Percentiles rank a stretch among this genome's conserved stretches.
Evolutionary conservation across 352 stramenopile species (phyloP).

Genomic region (Globisporangium middletonii): DNA sequence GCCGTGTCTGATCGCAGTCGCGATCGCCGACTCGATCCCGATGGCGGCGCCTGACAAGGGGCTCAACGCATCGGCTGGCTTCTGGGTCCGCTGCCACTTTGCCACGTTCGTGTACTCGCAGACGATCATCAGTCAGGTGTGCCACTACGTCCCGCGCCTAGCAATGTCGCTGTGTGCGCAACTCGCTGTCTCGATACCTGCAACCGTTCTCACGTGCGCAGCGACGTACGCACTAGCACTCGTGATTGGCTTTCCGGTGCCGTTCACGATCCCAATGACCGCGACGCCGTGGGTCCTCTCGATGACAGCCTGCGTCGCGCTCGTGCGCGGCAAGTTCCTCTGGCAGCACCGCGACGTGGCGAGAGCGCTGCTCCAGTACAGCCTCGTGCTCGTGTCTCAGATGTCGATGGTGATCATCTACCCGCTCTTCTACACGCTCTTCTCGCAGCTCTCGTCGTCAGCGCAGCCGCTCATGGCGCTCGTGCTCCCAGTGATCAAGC

Average conservation of each 20-base stretch:
- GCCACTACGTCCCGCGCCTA: conserved; percentile 13
- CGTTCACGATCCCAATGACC: conserved; percentile 33
- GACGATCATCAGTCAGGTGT: background rate
- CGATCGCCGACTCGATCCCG: conserved; percentile 4
- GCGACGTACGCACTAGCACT: conserved; percentile 8
- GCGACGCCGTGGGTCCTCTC: background rate
- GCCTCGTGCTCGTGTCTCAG: background rate
- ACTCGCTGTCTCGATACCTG: background rate
- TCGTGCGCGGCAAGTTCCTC: conserved; percentile 1
- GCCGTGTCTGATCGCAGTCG: background rate
- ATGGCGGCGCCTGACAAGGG: conserved; percentile 1
- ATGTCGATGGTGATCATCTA: conserved; percentile 10
- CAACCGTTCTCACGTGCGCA: background rate
- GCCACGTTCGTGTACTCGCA: conserved; percentile 2
- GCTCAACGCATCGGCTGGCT: background rate
- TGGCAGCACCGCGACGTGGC: conserved; percentile 2
- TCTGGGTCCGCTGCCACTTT: conserved; percentile 5
- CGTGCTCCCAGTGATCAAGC: conserved; percentile 31
- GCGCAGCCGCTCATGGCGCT: conserved; percentile 13
- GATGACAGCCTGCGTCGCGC: background rate
- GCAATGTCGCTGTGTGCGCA: conserved; percentile 7
- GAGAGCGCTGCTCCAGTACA: background rate
- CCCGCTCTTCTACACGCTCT: conserved; percentile 13
- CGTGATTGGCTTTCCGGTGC: conserved; percentile 30
- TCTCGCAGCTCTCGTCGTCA: conserved; percentile 5